Base-by-base conservation (phyloP, 768 basidiomycete species). In the Collybia sordida region DNA sequence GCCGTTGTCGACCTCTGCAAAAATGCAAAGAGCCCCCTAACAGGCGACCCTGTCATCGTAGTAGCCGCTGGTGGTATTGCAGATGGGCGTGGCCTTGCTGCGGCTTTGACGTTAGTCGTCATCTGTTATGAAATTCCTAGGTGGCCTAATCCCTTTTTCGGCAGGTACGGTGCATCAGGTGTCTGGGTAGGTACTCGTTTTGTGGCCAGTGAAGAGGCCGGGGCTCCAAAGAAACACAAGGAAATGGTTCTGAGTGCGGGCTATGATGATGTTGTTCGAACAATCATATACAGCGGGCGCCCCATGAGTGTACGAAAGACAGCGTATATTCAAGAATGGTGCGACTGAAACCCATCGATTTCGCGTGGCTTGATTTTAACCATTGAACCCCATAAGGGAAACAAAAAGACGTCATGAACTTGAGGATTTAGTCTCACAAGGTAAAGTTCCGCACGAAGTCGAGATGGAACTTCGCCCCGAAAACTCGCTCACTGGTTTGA, bases 111-210 rank as follows among this genome's bases (percentile, higher is more conserved):
- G 81, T 88, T 68, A 60, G 72, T 58, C 18, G 22, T 45, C n/a
- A 38, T 24, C 14, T 49, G 35, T 23, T n/a, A 35, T 44, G 4
- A 21, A 9, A 15, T 9, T 35, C 21, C 27, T 42, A 8, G 47
- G 40, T 42, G 23, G 45, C 24, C 35, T 23, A 18, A 49, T 42
- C 24, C 9, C 23, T 21, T 45, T 41, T 31, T 31, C 5, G 31
- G 11, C 54, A 88, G 86, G 45, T 90, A 87, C 55, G 92, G 92
- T 41, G 92, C 91, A 4, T 75, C 85, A 2, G 92, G 86, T 38
- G 87, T 93, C 3, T 94, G 92, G 92, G 89, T 91, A 31, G 88
- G 88, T 35, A 93, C 90, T 4, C 83, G 90, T 34, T 93, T 93
- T 61, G 89, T 92, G 36, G 89, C 90, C 9, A 84, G 85, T 58